Percentiles rank a stretch among this genome's conserved stretches.
phyloP scores from a whole-genome alignment of 2,329 filamentous ascomycete genomes.

The Fusarium verrucosum region DNA sequence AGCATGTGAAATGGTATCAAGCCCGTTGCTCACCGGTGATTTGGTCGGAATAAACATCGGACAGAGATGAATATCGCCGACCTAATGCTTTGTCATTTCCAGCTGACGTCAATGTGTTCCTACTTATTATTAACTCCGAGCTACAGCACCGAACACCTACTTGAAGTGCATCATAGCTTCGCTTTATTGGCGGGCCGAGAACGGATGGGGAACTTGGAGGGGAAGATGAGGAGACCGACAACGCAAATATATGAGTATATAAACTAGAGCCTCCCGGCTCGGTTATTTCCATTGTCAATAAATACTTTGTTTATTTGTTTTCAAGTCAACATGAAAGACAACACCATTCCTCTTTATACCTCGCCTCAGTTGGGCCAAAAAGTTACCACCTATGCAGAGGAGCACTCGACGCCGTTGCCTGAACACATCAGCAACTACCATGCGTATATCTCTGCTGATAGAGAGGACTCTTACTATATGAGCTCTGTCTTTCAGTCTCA shows the following conservation, averaged over 20 bases:
- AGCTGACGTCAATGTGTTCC: constrained; percentile 9
- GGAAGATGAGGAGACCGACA: constrained; percentile 21
- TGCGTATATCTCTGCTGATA: constrained; percentile 40
- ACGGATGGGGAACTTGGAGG: constrained; percentile 10
- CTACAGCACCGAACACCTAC: constrained; percentile 10
- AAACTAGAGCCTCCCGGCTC: background rate
- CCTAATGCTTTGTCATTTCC: background rate
- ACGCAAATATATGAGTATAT: background rate
- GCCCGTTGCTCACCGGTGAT: background rate
- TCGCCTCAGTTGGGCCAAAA: constrained; percentile 53
- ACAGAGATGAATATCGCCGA: constrained; percentile 8
- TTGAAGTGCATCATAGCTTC: background rate
- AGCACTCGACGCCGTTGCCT: constrained; percentile 55
- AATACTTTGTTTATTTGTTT: background rate
- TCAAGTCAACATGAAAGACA: constrained; percentile 51
- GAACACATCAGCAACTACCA: constrained; percentile 56
- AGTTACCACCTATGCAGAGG: constrained; percentile 55
- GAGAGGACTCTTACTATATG: constrained; percentile 50
- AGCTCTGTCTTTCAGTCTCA: constrained; percentile 56
- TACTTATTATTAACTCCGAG: constrained; percentile 28
- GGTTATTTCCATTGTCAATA: background rate
- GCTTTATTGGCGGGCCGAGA: constrained; percentile 29
- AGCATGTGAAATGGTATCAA: background rate
- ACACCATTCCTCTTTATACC: constrained; percentile 53
- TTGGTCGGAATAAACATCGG: constrained; percentile 29